phyloP scores from a whole-genome alignment of 768 basidiomycete species.

The Serendipita sp. region DNA sequence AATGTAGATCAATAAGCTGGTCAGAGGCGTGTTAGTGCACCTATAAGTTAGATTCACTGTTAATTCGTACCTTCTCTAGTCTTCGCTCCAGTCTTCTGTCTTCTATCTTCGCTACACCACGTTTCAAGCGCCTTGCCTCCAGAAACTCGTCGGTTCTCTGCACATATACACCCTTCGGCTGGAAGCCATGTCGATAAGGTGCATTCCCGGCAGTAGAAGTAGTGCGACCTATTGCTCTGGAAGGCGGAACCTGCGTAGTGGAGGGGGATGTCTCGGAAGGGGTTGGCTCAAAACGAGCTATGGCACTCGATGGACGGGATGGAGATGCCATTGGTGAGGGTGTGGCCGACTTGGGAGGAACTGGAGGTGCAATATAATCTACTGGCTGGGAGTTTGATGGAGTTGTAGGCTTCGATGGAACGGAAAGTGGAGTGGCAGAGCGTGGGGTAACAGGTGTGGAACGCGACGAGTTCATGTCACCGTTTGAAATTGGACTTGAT shows the following conservation, averaged over 20 bases:
- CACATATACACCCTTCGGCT: constrained; percentile 72
- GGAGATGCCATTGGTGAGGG: background rate
- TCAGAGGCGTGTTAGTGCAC: background rate
- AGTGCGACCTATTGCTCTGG: background rate
- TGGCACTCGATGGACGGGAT: background rate
- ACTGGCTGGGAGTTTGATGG: background rate
- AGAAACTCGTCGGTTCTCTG: constrained; percentile 72
- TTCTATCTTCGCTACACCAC: constrained; percentile 47
- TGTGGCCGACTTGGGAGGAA: background rate
- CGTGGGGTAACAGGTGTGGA: background rate
- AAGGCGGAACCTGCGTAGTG: background rate
- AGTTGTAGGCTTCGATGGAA: background rate
- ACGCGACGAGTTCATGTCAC: background rate
- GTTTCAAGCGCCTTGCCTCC: constrained; percentile 20
- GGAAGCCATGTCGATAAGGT: constrained; percentile 82
- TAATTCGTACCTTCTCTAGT: constrained; percentile 64
- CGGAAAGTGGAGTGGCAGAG: background rate
- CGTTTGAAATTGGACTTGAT: background rate
- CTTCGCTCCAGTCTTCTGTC: constrained; percentile 70
- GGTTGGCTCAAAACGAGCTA: background rate
- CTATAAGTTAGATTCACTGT: constrained; percentile 1
- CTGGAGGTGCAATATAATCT: background rate
- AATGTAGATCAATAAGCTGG: constrained; percentile 28
- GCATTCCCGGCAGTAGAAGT: constrained; percentile 18
- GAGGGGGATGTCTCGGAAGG: background rate